A percentile compares a stretch with the other conserved stretches of the same genome.
Conservation (phyloP, 1,284 basidiomycete species). For the Fomitiporia mediterranea region DNA sequence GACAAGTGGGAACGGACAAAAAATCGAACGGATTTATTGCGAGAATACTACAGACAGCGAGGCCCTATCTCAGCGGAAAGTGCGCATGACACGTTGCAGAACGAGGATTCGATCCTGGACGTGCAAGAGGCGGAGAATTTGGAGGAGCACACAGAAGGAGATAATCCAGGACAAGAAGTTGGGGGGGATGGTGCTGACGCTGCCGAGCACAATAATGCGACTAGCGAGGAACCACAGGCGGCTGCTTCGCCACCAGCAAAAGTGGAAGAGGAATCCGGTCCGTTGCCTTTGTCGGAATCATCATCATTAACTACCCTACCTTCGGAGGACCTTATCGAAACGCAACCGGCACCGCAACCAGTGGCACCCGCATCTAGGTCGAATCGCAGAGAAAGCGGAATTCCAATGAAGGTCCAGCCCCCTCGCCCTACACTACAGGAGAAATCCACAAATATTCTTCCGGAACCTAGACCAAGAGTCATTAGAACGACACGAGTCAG, state of each 20-base stretch:
- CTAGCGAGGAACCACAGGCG: neutral
- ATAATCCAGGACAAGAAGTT: neutral
- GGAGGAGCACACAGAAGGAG: slow-evolving; percentile 1
- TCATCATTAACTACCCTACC: neutral
- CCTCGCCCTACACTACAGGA: slow-evolving; percentile 14
- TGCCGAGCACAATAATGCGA: too few species aligned
- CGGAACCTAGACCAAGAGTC: slow-evolving; percentile 8
- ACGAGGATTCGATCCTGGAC: neutral
- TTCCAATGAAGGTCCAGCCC: slow-evolving; percentile 10
- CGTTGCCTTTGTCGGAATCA: neutral
- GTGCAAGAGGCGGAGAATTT: slow-evolving; percentile 1
- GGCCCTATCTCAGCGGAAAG: neutral
- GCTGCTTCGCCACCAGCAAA: too few species aligned
- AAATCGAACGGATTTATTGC: slow-evolving; percentile 40
- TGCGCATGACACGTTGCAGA: neutral
- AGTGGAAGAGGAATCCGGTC: slow-evolving; percentile 1
- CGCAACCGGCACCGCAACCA: neutral
- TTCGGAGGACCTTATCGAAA: neutral
- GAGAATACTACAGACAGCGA: slow-evolving; percentile 3
- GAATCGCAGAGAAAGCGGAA: neutral
- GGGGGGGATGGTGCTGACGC: neutral
- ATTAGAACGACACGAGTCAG: slow-evolving; percentile 2
- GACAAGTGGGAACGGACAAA: slow-evolving; percentile 68
- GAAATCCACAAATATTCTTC: slow-evolving; percentile 17
- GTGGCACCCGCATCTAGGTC: neutral